These are phyloP conservation scores for Fraxinus platypoda DNA, from an alignment of 305 asterid genomes.

Conservation along the genomic window DNA sequence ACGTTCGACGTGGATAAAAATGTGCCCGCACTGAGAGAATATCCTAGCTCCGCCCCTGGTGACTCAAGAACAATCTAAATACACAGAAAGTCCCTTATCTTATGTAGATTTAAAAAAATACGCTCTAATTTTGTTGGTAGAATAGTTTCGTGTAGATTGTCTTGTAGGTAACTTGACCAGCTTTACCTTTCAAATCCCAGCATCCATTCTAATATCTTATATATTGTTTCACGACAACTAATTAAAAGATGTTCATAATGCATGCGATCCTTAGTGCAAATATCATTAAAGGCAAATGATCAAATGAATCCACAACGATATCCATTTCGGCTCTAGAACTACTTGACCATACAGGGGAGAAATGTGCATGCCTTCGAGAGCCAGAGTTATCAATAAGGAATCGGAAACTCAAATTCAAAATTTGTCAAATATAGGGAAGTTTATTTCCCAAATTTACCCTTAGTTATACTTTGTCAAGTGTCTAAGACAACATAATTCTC, in stretches of 20 bases:
- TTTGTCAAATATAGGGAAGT: not conserved
- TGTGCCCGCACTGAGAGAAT: no score
- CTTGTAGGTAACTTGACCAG: not conserved
- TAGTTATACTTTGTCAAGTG: not conserved
- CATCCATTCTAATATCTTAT: not conserved
- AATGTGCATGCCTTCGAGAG: not conserved
- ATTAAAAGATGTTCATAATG: not conserved
- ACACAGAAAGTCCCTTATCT: not conserved
- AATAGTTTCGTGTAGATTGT: not conserved
- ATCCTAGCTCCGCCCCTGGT: not conserved
- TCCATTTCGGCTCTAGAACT: not conserved
- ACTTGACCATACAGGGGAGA: not conserved
- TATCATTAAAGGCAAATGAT: not conserved
- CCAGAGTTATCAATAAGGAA: not conserved
- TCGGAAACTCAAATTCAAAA: not conserved
- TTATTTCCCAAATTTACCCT: not conserved
- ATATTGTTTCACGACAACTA: not conserved
- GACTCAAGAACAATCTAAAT: not conserved
- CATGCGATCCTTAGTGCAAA: not conserved
- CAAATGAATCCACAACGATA: not conserved
- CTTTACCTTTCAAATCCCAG: not conserved
- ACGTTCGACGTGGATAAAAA: no score
- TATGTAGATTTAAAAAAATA: not conserved
- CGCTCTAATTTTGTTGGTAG: not conserved
- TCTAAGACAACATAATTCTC: not conserved